Evolutionary conservation across 1,284 basidiomycete species (phyloP).

Genomic region (Tylopilus sp.): DNA sequence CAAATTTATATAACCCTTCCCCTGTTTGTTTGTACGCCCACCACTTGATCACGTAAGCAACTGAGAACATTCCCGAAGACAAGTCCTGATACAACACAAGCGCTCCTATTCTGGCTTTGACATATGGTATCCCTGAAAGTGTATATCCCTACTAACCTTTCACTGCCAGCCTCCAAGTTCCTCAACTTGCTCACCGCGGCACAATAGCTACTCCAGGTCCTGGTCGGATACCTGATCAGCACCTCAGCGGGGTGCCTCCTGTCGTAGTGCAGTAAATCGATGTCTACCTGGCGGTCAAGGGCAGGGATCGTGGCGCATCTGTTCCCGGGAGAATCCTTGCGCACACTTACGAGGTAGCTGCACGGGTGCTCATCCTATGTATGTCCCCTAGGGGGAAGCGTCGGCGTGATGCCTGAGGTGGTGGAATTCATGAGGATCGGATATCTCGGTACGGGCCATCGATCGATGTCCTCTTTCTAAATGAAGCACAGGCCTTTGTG

Average conservation of each 20-base stretch:
- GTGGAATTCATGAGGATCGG: constrained; percentile 16
- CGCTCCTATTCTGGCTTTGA: no score
- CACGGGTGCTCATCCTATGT: constrained; percentile 24
- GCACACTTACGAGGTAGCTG: constrained; percentile 15
- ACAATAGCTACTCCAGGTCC: no score
- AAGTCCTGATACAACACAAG: no score
- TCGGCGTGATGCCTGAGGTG: constrained; percentile 19
- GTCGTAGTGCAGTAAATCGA: constrained; percentile 2
- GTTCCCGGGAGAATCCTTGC: constrained; percentile 11
- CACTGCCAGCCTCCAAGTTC: no score
- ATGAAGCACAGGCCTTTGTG: not conserved
- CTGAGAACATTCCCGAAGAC: not conserved
- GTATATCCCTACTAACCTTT: no score
- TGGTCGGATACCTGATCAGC: constrained; percentile 1
- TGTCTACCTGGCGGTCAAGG: constrained; percentile 14
- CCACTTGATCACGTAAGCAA: constrained; percentile 5
- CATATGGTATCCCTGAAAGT: no score
- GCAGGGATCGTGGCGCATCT: constrained; percentile 4
- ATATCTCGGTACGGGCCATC: constrained; percentile 24
- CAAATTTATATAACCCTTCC: constrained; percentile 28
- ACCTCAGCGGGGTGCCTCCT: constrained; percentile 6
- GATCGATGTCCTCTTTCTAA: not conserved
- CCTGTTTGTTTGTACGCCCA: constrained; percentile 25
- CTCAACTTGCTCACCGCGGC: no score
- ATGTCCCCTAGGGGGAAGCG: constrained; percentile 9